A percentile compares a stretch with the other conserved stretches of the same genome.
phyloP scores from a whole-genome alignment of 805 yeast genomes.

The Lipomyces mesembrius region DNA sequence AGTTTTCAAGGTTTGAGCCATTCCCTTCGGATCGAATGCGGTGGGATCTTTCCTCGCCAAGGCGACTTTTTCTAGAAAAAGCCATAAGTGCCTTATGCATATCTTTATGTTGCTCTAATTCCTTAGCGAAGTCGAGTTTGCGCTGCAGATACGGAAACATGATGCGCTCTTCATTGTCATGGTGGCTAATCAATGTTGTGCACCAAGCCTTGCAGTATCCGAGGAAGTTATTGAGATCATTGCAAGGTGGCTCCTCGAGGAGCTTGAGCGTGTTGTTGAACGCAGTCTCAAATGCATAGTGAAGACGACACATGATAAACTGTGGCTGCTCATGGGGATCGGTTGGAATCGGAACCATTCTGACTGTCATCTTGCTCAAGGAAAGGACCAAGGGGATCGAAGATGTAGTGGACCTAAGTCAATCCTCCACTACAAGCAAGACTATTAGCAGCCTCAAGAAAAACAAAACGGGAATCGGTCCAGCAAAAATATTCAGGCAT shows the following conservation, averaged over 20 bases:
- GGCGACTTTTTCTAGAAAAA: slow-evolving; percentile 4
- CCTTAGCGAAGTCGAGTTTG: slow-evolving; percentile 17
- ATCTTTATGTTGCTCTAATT: slow-evolving; percentile 15
- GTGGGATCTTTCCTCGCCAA: slow-evolving; percentile 13
- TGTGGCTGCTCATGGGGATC: slow-evolving; percentile 11
- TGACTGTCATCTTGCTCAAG: neutral
- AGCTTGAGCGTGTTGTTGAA: slow-evolving; percentile 14
- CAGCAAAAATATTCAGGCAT: too few relatives aligned
- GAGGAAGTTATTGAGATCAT: slow-evolving; percentile 21
- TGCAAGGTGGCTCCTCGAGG: slow-evolving; percentile 13
- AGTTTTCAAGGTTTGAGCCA: slow-evolving; percentile 9
- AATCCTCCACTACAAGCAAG: too few relatives aligned
- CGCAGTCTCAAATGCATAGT: slow-evolving; percentile 17
- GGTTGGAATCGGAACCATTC: slow-evolving; percentile 4
- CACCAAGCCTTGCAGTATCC: slow-evolving; percentile 24
- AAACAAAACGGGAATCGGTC: too few relatives aligned
- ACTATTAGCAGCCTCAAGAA: too few relatives aligned
- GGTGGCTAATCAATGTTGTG: slow-evolving; percentile 16
- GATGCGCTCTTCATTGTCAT: slow-evolving; percentile 19
- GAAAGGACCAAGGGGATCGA: neutral
- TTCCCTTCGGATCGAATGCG: slow-evolving; percentile 12
- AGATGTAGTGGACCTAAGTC: too few relatives aligned
- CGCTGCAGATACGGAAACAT: slow-evolving; percentile 18
- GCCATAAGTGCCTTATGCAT: slow-evolving; percentile 9
- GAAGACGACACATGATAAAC: slow-evolving; percentile 22